Percentiles rank a stretch among this genome's conserved stretches.
These are phyloP conservation scores for Sphenostylis stenocarpa DNA, from an alignment of 306 rosid species.

Conservation along the genomic window DNA sequence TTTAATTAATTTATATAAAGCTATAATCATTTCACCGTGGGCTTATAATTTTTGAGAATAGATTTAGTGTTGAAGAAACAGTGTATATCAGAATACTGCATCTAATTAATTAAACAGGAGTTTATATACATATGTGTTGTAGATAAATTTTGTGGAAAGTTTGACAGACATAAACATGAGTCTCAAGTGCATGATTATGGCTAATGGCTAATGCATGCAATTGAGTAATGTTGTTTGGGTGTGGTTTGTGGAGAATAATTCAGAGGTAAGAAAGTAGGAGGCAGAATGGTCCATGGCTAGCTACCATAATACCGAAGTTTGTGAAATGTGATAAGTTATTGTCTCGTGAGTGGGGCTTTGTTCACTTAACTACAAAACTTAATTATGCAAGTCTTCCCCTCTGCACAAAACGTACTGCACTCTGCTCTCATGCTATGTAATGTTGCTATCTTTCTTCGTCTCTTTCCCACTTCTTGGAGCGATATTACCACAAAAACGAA, in stretches of 20 bases:
- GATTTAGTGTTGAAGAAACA: no score
- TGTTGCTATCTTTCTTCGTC: slow-evolving; percentile 37
- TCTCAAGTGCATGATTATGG: no score
- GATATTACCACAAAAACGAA: slow-evolving; percentile 12
- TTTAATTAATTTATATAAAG: not conserved
- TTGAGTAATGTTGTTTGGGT: not conserved
- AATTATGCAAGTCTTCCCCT: slow-evolving; percentile 7
- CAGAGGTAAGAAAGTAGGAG: not conserved
- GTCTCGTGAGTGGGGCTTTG: slow-evolving; percentile 21
- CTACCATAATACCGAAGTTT: not conserved
- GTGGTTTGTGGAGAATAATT: not conserved
- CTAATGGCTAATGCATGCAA: not conserved
- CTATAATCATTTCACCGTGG: not conserved
- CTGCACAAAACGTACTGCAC: slow-evolving; percentile 13
- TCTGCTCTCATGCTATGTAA: slow-evolving; percentile 26
- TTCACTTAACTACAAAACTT: slow-evolving; percentile 31
- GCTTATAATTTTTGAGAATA: not conserved
- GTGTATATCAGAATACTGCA: no score
- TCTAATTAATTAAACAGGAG: no score
- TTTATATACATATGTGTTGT: no score
- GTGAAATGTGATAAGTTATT: slow-evolving; percentile 24
- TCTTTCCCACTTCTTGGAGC: slow-evolving; percentile 28
- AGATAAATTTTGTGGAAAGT: no score
- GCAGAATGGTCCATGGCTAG: not conserved
- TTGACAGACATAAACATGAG: no score